Evolutionary conservation across 129 eudicot genomes (phyloP).

Genomic region (Logfia minima): DNA sequence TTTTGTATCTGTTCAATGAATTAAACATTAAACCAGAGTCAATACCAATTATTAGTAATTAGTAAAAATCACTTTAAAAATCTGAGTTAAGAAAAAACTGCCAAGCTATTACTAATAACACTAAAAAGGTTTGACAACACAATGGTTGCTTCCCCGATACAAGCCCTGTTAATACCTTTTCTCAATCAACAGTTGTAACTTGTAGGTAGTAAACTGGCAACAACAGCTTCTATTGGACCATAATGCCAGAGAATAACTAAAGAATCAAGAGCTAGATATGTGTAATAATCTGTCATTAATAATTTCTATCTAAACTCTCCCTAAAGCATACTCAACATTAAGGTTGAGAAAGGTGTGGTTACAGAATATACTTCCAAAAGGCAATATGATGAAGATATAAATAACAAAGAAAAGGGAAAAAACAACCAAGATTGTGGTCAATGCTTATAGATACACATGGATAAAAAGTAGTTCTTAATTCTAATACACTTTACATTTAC

Average conservation of each 20-base stretch:
- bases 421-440: not conserved
- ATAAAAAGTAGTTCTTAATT: slow-evolving; percentile 36
- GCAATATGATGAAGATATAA: not conserved
- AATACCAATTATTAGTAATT: slow-evolving; percentile 29
- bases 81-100: not conserved
- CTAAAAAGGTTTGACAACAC: slow-evolving; percentile 21
- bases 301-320: slow-evolving; percentile 16
- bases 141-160: slow-evolving; percentile 19
- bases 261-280: slow-evolving; percentile 17
- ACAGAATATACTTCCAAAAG: not conserved
- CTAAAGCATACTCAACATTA: not conserved
- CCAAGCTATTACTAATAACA: slow-evolving; percentile 9
- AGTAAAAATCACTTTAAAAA: not conserved
- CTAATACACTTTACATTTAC: slow-evolving; percentile 53
- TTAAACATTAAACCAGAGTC: slow-evolving; percentile 38
- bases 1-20: slow-evolving; percentile 72
- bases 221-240: slow-evolving; percentile 18
- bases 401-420: not conserved
- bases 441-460: slow-evolving; percentile 40
- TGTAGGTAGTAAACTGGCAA: slow-evolving; percentile 7
- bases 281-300: slow-evolving; percentile 1
- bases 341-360: not conserved
- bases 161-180: slow-evolving; percentile 55
- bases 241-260: slow-evolving; percentile 34
- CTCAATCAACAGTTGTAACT: slow-evolving; percentile 45